Base-by-base conservation (phyloP, 176 grass and related monocot genomes). In the Bonia amplexicaulis region DNA sequence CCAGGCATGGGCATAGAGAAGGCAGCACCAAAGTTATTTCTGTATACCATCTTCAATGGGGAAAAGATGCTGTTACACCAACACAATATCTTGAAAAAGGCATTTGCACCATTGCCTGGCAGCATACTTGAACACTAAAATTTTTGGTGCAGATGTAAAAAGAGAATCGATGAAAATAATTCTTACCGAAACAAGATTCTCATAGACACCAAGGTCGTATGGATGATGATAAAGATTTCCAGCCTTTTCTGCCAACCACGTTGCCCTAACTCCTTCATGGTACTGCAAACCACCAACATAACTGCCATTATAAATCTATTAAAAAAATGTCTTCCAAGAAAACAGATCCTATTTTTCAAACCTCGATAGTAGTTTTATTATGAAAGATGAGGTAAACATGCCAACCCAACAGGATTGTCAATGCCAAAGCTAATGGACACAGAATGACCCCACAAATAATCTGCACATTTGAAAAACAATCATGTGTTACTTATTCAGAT, bases 321-420 rank as follows among this genome's bases (percentile, higher is more conserved):
- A 85, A 80, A 51, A 47, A 73, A 15, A 68, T 58, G 26, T 33
- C 27, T 25, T 47, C 31, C 62, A 75, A 67, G 17, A 65, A 14
- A 80, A 59, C 60, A 7, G 22, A 76, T 69, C 48, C n/a, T 82
- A 60, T 86, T 85, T 84, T 52, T 7, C 86, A 79, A 86, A 98
- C 96, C 93, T 98, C 96, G 0, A 98, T 96, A 77, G 96, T 98
- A 66, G 96, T 98, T 89, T 98, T 98, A 78, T 98, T 98, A 80
- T 92, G 96, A n/a, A 96, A 87, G 70, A 98, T 91, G 60, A 98
- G 96, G 78, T 98, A 96, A 73, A 91, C 84, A 84, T 98, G 93
- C 96, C 93, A 98, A 63, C 84, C 91, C 81, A 98, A 88, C 76
- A 98, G 87, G 27, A 92, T 70, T 37, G 72, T 47, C 54, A 91